Base-by-base conservation (phyloP, 2,329 filamentous ascomycete species). In the Penicillium sp. region DNA sequence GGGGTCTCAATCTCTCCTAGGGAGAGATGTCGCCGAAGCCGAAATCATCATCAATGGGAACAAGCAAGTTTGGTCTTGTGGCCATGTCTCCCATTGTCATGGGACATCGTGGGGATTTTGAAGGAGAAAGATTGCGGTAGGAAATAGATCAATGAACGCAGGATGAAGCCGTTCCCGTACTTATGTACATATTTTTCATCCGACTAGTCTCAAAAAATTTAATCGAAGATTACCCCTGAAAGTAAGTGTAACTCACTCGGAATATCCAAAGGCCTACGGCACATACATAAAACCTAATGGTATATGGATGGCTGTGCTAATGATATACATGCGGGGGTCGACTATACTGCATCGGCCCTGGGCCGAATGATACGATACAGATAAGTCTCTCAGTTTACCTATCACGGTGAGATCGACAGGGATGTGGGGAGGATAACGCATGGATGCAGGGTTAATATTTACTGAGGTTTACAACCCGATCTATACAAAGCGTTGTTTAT, bases 1-100 rank as follows among this genome's bases (percentile, higher is more conserved):
- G 70, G 68, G 4, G 69, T 72, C 29, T 69, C 51, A 52, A 73
- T 73, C 48, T 74, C 71, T 18, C 68, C 69, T 65, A 73, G 1
- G 57, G 51, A 10, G 64, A 60, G 10, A 65, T 50, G 40, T 73
- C 69, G 16, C 61, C 65, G 45, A 69, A 73, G 4, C 69, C 70
- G 24, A 72, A 58, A 47, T 72, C 66, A 58, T 69, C 67, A 24
- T 3, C 24, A 29, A 29, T 4, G 29, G 61, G 50, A 35, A 61
- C 24, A 10, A 59, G 44, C 11, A 61, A 55, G 11, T 57, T 60
- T 11, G 53, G 50, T 32, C 42, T 35, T 46, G 43, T 29, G n/a
- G 14, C 10, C 14, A 16, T 31, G 24, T 18, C 18, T 5, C 18
- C n/a, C 14, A 53, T 32, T 22, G 5, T n/a, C 10, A 20, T 6